Percentiles rank a stretch among this genome's conserved stretches.
Evolutionary conservation across 305 asterid species (phyloP).

Genomic region (Andrographis paniculata): DNA sequence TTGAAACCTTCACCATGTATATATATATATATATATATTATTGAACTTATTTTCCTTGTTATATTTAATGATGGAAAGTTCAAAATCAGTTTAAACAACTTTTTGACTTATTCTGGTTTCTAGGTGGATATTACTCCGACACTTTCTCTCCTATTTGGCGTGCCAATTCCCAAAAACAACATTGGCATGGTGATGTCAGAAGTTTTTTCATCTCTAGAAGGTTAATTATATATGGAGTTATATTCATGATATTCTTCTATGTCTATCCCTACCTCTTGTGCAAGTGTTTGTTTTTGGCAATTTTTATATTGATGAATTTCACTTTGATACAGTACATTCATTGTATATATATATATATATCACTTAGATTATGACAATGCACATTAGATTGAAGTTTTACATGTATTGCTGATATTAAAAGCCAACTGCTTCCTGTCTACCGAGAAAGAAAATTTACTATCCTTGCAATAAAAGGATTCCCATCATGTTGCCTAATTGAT

Average conservation of each 20-base stretch:
- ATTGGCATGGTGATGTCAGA: constrained; percentile 67
- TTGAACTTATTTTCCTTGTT: constrained; percentile 1
- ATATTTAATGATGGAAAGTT: not conserved
- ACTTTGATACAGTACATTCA: not conserved
- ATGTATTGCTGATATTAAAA: not conserved
- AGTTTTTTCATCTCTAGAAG: constrained; percentile 53
- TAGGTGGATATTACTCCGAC: constrained; percentile 86
- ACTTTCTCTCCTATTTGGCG: constrained; percentile 82
- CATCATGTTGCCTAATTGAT: not conserved
- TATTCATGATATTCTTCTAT: not conserved
- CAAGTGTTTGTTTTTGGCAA: not conserved
- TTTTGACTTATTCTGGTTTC: constrained; percentile 24
- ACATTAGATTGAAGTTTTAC: no score
- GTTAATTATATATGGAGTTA: constrained; percentile 26
- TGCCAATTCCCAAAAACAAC: constrained; percentile 86
- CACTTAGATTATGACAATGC: not conserved
- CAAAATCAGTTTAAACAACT: constrained; percentile 10
- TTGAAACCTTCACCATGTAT: no score
- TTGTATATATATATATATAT: not conserved
- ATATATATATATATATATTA: no score
- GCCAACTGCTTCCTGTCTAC: not conserved
- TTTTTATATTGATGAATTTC: not conserved
- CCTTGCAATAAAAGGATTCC: no score
- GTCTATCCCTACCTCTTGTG: not conserved
- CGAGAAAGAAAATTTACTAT: no score